phyloP scores from a whole-genome alignment of 2,329 filamentous ascomycete species.

The Xylariaceae sp. region DNA sequence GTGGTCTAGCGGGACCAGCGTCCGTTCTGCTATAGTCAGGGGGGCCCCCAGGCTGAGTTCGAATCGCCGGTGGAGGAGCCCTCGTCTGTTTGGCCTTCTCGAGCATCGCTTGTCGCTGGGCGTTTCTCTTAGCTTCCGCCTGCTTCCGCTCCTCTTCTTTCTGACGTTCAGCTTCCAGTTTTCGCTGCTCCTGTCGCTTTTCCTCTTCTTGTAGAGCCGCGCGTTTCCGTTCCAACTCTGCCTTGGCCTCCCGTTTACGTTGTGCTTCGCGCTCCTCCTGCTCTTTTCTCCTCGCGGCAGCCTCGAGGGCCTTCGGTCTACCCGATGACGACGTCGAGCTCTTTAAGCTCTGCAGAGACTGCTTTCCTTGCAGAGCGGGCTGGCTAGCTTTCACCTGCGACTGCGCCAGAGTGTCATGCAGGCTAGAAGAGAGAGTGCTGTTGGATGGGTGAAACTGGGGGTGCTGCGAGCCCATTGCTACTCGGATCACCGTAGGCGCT shows the following conservation, averaged over 20 bases:
- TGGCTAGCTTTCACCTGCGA: conserved; percentile 62
- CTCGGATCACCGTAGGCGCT: conserved; percentile 65
- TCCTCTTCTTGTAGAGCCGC: conserved; percentile 62
- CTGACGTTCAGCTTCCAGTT: conserved; percentile 57
- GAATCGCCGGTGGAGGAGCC: conserved; percentile 55
- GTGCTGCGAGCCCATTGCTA: conserved; percentile 61
- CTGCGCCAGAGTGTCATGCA: conserved; percentile 51
- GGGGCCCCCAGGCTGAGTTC: conserved; percentile 49
- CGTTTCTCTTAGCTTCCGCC: conserved; percentile 61
- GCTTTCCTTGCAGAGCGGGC: conserved; percentile 55
- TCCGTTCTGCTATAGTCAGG: conserved; percentile 41
- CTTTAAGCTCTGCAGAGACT: conserved; percentile 57
- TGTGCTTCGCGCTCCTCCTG: conserved; percentile 76
- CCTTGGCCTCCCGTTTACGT: conserved; percentile 74
- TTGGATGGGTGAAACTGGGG: conserved; percentile 56
- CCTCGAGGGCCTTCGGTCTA: conserved; percentile 65
- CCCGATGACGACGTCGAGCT: conserved; percentile 57
- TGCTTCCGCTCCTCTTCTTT: conserved; percentile 54
- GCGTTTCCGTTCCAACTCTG: conserved; percentile 73
- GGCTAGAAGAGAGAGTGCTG: conserved; percentile 49
- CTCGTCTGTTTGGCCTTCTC: conserved; percentile 61
- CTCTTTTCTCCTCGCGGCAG: conserved; percentile 77
- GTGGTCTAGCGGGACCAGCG: conserved; percentile 37
- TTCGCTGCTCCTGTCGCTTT: conserved; percentile 51
- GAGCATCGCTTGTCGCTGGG: conserved; percentile 57